Conservation (phyloP, 2,329 filamentous ascomycete genomes). For the Elsinoe necatrix region DNA sequence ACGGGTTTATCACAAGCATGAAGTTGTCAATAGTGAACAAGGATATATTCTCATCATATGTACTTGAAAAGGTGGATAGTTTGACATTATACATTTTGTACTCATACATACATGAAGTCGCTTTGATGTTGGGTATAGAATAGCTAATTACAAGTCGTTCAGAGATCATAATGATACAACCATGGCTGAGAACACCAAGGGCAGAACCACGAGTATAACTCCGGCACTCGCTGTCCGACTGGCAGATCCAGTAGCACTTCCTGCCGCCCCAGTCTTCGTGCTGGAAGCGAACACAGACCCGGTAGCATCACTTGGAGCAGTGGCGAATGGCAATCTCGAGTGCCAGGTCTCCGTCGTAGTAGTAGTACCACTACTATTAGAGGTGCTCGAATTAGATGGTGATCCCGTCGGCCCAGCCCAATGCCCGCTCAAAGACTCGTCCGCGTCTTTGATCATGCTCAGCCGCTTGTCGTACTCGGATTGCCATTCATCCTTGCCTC, state of each 20-base stretch:
- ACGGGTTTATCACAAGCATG: background rate
- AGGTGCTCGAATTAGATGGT: background rate
- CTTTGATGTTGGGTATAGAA: background rate
- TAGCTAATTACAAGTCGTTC: background rate
- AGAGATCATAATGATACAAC: background rate
- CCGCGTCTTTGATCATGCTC: background rate
- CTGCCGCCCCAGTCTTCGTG: background rate
- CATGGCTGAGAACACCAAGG: background rate
- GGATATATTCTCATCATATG: too few species aligned
- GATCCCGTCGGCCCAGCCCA: background rate
- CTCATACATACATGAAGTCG: background rate
- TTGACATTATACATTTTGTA: background rate
- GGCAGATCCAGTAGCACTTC: background rate
- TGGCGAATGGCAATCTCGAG: background rate
- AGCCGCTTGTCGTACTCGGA: background rate
- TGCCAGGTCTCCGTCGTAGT: background rate
- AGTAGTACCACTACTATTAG: background rate
- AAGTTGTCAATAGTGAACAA: too few species aligned
- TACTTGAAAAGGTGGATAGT: background rate
- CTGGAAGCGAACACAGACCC: background rate
- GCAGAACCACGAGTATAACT: background rate
- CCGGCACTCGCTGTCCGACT: background rate
- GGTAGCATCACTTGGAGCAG: background rate
- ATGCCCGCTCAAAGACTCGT: background rate
- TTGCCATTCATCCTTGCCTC: background rate